phyloP scores from a whole-genome alignment of 192 early-diverging fungal species.

The Rhizophlyctis rosea region DNA sequence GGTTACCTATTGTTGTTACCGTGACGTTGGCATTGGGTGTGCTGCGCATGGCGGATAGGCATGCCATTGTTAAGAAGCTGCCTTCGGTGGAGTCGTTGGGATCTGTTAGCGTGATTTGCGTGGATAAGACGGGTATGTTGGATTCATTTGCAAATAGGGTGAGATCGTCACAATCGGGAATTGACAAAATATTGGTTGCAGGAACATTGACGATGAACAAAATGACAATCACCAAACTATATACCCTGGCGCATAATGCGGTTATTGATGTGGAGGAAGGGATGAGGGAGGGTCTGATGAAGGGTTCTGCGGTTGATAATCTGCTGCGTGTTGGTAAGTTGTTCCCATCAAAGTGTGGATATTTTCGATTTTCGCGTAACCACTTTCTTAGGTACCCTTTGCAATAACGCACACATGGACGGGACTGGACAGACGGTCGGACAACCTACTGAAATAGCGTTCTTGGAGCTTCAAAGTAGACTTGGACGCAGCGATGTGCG shows the following conservation, averaged over 20 bases:
- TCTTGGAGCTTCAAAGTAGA: constrained; percentile 66
- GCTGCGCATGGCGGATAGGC: constrained; percentile 84
- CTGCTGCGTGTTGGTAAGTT: constrained; percentile 21
- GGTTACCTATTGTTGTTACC: constrained; percentile 94
- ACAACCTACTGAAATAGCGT: constrained; percentile 91
- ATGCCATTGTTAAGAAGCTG: constrained; percentile 93
- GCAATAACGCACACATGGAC: constrained; percentile 84
- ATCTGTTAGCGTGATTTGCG: constrained; percentile 92
- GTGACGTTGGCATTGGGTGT: constrained; percentile 94
- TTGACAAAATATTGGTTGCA: constrained; percentile 19
- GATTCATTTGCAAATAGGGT: too few relatives aligned
- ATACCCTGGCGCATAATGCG: constrained; percentile 51
- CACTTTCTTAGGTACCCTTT: constrained; percentile 66
- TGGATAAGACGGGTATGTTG: constrained; percentile 90
- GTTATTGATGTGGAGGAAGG: constrained; percentile 42
- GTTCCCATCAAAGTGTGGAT: background rate
- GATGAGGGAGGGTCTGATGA: constrained; percentile 40
- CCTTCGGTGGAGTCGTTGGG: constrained; percentile 93
- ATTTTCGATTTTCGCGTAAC: background rate
- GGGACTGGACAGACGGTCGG: constrained; percentile 76
- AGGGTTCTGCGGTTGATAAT: constrained; percentile 51
- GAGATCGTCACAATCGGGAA: background rate
- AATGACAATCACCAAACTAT: constrained; percentile 88
- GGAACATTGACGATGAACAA: constrained; percentile 91
- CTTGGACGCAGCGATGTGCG: constrained; percentile 72